A percentile compares a stretch with the other conserved stretches of the same genome.
Conservation (phyloP, 352 stramenopile genomes). For the Plasmopara viticola region DNA sequence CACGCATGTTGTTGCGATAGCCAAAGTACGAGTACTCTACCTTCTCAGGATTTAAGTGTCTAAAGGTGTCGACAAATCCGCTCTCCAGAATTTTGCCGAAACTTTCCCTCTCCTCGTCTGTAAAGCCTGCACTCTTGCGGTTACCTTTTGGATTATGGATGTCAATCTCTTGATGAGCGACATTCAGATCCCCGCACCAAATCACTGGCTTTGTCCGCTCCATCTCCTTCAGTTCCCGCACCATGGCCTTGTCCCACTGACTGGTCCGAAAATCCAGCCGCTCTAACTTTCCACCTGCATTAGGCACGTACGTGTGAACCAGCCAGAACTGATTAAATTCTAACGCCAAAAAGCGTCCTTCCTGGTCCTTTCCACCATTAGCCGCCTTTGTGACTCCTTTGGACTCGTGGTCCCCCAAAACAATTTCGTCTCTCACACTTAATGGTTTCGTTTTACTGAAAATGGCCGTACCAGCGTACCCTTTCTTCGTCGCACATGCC, state of each 20-base stretch:
- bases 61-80: conserved; percentile 75
- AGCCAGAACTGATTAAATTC: conserved; percentile 76
- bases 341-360: conserved; percentile 74
- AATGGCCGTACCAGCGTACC: conserved; percentile 67
- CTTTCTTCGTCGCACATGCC: conserved; percentile 72
- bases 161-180: conserved; percentile 84
- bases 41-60: conserved; percentile 51
- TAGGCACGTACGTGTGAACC: conserved; percentile 83
- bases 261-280: conserved; percentile 63
- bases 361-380: conserved; percentile 46
- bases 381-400: conserved; percentile 16
- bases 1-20: conserved; percentile 70
- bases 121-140: conserved; percentile 70
- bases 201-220: conserved; percentile 70
- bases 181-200: conserved; percentile 84
- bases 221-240: conserved; percentile 60
- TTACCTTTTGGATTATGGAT: conserved; percentile 85
- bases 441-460: conserved; percentile 71
- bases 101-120: conserved; percentile 70
- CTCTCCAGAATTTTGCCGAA: conserved; percentile 51
- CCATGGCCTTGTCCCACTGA: conserved; percentile 73
- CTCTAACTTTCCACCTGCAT: conserved; percentile 67
- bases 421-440: conserved; percentile 59
- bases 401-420: conserved; percentile 34
- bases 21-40: conserved; percentile 77